Evolutionary conservation across 192 early-diverging fungal genomes (phyloP).

Genomic region (Entomortierella parvispora): DNA sequence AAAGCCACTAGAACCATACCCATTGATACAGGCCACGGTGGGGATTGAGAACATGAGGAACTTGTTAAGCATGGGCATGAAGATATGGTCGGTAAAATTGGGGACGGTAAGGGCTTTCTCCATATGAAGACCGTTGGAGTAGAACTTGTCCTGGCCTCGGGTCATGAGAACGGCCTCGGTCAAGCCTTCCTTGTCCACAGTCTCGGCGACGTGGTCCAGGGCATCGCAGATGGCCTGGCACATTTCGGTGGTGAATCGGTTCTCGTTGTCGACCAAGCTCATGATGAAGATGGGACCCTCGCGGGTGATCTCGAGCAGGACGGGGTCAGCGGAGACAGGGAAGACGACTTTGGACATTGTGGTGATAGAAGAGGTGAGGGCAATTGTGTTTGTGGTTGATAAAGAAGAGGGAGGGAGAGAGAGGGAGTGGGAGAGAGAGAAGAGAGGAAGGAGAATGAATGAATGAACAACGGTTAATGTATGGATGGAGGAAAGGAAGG

Average conservation of each 20-base stretch:
- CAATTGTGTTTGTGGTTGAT: no score
- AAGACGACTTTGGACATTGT: background rate
- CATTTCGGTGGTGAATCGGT: conserved; percentile 73
- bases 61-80: conserved; percentile 66
- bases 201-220: conserved; percentile 66
- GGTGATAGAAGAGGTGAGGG: no score
- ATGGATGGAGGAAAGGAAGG: background rate
- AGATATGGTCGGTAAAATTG: conserved; percentile 63
- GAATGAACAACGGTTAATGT: conserved; percentile 22
- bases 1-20: no score
- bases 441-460: conserved; percentile 3
- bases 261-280: conserved; percentile 71
- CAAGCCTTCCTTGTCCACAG: conserved; percentile 51
- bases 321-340: background rate
- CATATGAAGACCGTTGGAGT: conserved; percentile 75
- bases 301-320: conserved; percentile 31
- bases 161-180: conserved; percentile 69
- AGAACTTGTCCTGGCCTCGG: conserved; percentile 75
- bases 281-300: conserved; percentile 71
- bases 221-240: conserved; percentile 64
- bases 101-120: conserved; percentile 49
- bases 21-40: conserved; percentile 80
- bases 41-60: conserved; percentile 74
- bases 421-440: background rate
- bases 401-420: no score